These are phyloP conservation scores for Nicotiana sylvestris DNA, from an alignment of 257 asterid species.

Conservation along the genomic window DNA sequence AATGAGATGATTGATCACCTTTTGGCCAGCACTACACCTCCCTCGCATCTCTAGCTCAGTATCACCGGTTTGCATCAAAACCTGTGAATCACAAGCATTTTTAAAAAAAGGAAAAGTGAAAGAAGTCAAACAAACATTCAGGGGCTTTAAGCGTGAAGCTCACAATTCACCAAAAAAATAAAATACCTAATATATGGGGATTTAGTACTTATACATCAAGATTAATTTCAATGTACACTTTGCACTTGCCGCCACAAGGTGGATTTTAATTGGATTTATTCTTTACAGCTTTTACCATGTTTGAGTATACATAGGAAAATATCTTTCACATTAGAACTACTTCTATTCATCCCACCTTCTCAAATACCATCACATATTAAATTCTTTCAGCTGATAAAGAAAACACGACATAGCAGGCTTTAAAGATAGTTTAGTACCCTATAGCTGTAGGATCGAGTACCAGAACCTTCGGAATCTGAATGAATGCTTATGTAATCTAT, in stretches of 20 bases:
- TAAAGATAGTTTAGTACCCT: slow-evolving; percentile 41
- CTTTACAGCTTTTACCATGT: neutral
- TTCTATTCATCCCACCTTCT: neutral
- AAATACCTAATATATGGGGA: neutral
- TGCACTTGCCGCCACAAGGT: neutral
- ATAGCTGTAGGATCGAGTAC: slow-evolving; percentile 97
- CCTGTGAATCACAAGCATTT: slow-evolving; percentile 40
- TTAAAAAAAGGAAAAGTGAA: neutral
- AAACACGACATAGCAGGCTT: neutral
- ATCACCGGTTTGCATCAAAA: slow-evolving; percentile 95
- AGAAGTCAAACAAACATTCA: neutral
- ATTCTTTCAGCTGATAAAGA: neutral
- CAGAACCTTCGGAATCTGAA: slow-evolving; percentile 92
- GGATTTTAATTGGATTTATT: neutral
- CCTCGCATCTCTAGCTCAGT: slow-evolving; percentile 99
- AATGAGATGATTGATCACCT: slow-evolving; percentile 40
- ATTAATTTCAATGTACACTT: neutral
- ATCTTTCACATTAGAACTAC: neutral
- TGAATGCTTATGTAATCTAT: slow-evolving; percentile 92
- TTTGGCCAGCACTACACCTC: slow-evolving; percentile 99
- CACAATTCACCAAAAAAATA: neutral
- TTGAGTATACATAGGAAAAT: neutral
- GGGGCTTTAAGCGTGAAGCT: neutral
- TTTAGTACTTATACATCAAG: neutral
- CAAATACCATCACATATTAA: neutral